A percentile compares a stretch with the other conserved stretches of the same genome.
Evolutionary conservation across 257 asterid genomes (phyloP).

Genomic region (Fraxinus excelsior): DNA sequence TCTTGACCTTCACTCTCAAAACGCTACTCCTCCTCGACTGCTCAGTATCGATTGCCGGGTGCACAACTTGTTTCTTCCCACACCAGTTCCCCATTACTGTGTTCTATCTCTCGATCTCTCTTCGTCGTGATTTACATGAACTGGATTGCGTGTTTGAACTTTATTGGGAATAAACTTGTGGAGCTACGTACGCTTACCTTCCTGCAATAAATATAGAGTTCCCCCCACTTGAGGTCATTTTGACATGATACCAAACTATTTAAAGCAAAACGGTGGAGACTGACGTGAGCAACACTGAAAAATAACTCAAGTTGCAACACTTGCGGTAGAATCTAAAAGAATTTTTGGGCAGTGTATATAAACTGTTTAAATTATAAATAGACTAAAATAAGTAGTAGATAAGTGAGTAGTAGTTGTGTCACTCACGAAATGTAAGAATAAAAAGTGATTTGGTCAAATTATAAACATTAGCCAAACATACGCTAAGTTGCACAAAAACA

Average conservation of each 20-base stretch:
- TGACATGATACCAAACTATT: neutral
- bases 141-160: slow-evolving; percentile 2
- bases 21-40: neutral
- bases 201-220: neutral
- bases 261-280: neutral
- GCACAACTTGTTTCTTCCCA: neutral
- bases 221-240: neutral
- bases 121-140: neutral
- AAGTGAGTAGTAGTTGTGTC: too few relatives aligned
- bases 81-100: neutral
- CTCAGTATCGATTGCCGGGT: neutral
- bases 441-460: too few relatives aligned
- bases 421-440: too few relatives aligned
- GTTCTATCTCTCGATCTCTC: neutral
- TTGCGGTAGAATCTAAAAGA: too few relatives aligned
- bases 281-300: neutral
- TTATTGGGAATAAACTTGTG: neutral
- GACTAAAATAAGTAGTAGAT: too few relatives aligned
- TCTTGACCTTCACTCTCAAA: neutral
- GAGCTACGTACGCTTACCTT: neutral
- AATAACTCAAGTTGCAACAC: too few relatives aligned
- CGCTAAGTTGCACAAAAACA: too few relatives aligned
- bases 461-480: too few relatives aligned
- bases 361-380: too few relatives aligned
- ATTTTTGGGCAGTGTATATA: too few relatives aligned